Percentiles rank a stretch among this genome's conserved stretches.
Evolutionary conservation across 176 grass and related monocot genomes (phyloP).

Genomic region (Zoysia pacifica): DNA sequence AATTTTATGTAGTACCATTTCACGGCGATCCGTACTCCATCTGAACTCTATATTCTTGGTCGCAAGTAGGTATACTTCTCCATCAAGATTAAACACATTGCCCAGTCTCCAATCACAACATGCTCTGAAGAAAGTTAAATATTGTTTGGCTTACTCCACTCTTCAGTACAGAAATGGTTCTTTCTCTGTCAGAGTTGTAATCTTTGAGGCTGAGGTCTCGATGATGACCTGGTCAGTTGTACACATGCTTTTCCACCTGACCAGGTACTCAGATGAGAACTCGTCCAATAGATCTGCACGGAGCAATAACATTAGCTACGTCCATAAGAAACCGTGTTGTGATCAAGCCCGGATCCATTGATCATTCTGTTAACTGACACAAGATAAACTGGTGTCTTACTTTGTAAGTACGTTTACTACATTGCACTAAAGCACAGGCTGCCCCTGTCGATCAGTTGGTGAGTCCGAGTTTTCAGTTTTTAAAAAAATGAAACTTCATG

Average conservation of each 20-base stretch:
- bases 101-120: background rate
- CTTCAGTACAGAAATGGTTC: constrained; percentile 3
- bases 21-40: constrained; percentile 14
- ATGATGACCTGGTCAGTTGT: constrained; percentile 23
- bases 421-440: background rate
- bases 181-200: constrained; percentile 15
- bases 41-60: background rate
- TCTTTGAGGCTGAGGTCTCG: constrained; percentile 3
- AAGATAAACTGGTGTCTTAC: background rate
- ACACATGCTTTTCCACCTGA: constrained; percentile 20
- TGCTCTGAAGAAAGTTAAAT: constrained; percentile 1
- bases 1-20: background rate
- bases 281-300: background rate
- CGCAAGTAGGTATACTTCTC: constrained; percentile 13
- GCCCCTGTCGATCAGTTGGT: background rate
- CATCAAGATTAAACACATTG: background rate
- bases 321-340: constrained; percentile 25
- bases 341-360: constrained; percentile 16
- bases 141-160: constrained; percentile 11
- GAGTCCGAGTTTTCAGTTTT: background rate
- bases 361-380: background rate
- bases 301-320: background rate
- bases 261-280: constrained; percentile 13
- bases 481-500: background rate
- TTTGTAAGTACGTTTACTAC: background rate